These are phyloP conservation scores for Grammothele lineata DNA, from an alignment of 768 basidiomycete genomes.

Conservation along the genomic window DNA sequence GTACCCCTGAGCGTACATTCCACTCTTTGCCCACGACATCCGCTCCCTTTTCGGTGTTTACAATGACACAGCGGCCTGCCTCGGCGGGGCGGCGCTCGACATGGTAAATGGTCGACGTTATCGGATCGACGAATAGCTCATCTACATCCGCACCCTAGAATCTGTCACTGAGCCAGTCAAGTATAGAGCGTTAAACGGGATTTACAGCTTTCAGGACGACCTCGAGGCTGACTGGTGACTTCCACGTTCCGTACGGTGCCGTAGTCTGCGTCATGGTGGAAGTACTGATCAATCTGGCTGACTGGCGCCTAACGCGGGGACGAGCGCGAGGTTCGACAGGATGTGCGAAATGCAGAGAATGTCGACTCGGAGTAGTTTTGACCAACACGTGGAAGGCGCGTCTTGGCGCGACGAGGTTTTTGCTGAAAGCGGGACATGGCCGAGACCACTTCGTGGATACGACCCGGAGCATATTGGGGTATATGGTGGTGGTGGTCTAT, in stretches of 20 bases:
- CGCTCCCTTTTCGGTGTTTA: slow-evolving; percentile 41
- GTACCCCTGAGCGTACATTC: slow-evolving; percentile 54
- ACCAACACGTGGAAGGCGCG: too few species aligned
- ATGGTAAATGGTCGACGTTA: slow-evolving; percentile 44
- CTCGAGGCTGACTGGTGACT: slow-evolving; percentile 51
- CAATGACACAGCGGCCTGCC: slow-evolving; percentile 50
- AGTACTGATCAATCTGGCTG: neutral
- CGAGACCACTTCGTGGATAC: too few species aligned
- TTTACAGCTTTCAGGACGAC: slow-evolving; percentile 42
- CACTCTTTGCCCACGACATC: slow-evolving; percentile 54
- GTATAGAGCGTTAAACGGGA: neutral
- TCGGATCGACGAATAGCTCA: slow-evolving; percentile 33
- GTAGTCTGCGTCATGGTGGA: slow-evolving; percentile 17
- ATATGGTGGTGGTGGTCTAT: too few species aligned
- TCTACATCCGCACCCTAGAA: slow-evolving; percentile 5
- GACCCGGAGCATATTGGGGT: too few species aligned
- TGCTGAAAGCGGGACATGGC: too few species aligned
- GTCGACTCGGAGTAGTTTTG: too few species aligned
- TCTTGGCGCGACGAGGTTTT: too few species aligned
- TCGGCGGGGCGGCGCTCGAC: slow-evolving; percentile 58
- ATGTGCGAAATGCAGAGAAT: too few species aligned
- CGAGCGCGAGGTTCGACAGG: too few species aligned
- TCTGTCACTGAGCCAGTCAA: neutral
- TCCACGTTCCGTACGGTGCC: slow-evolving; percentile 63
- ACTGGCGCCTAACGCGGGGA: too few species aligned